Evolutionary conservation across 805 yeast species (phyloP), one percentile per base, ranked within the genome.

Genomic region (Yamadazyma takamatsuzukensis): DNA sequence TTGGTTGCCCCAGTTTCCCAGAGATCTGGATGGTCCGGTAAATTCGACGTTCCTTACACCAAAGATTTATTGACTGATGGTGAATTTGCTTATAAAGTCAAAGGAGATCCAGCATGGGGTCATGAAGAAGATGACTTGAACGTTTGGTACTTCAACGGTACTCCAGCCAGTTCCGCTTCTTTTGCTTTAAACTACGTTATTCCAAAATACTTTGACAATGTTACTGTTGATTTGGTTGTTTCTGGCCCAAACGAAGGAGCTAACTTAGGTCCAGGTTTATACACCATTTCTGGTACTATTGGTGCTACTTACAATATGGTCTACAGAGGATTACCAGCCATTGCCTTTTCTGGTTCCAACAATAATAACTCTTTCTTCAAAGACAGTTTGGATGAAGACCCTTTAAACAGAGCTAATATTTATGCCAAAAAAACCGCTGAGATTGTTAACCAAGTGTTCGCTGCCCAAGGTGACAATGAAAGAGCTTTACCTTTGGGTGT

Each of bases 71-170:
- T 18, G 27, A 53, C 56, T 15, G 62, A 68, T 39, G 76, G 68
- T 32, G 68, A 62, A 36, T 72, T 72, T 41, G 47, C 43, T 27
- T 70, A 68, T 49, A 64, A 60, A 36, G 57, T 57, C 37, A 50
- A 44, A 2, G 78, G 76, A 23, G 57, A 61, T 14, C 73, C 76
- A 39, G 60, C 76, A n/a, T 72, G 76, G 76, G 76, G 75, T 29
- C 67, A 66, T 41, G 77, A 72, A 26, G 39, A 24, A 7, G 29
- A 43, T 27, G 33, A 41, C 25, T 16, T 18, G 33, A 59, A 66
- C 37, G 53, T 64, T 40, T 72, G 76, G 76, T 72, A 72, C 50
- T 69, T 72, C 59, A 68, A 70, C 42, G 76, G 73, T 37, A 67
- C 76, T 12, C 77, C 77, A 38, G 70, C 74, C 27, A 64, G 73